Evolutionary conservation across 73 alveolate genomes (phyloP), one percentile per base, ranked within the genome.

Genomic region (Paramecium biaurelia): DNA sequence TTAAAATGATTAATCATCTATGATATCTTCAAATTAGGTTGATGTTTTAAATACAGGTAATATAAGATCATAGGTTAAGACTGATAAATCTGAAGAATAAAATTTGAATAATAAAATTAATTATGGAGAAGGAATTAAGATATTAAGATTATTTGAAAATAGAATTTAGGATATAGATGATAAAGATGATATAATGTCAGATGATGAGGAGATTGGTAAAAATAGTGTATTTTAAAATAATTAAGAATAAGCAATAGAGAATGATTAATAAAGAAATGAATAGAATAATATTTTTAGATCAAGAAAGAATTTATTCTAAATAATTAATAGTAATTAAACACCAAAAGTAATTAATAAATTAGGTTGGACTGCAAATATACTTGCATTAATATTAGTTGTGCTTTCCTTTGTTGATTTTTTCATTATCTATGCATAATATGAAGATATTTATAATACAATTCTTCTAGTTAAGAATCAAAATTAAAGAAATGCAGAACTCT

Each of bases 81-180:
- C 85, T 23, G 85, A 32, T 30, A 67, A 67, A 67, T 67, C 85
- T 24, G 85, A 67, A 15, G 47, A 28, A 23, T 28, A 67, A n/a
- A 34, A 67, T 24, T 11, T 24, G 24, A 67, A 53, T 21, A 53
- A 53, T 53, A 53, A 74, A 14, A 41, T 74, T n/a, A 74, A 74
- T 37, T 74, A 74, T 74, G 87, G 87, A 28, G 87, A 74, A 32
- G 87, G 87, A 4, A 74, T 74, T 10, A 74, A 41, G 18, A 74
- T 20, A 12, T 37, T 74, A 37, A 28, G 87, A 74, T 74, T 74
- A 18, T 34, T 37, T 41, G 87, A 74, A 28, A 74, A 74, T 37
- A 74, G 87, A 21, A 35, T 74, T 18, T 41, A 74, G n/a, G 87
- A 74, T 37, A 74, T 74, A 37, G 87, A 74, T 74, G 87, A 74